Percentiles rank a stretch among this genome's conserved stretches.
These are phyloP conservation scores for Pluteus cervinus DNA, from an alignment of 768 basidiomycete genomes.

Conservation along the genomic window DNA sequence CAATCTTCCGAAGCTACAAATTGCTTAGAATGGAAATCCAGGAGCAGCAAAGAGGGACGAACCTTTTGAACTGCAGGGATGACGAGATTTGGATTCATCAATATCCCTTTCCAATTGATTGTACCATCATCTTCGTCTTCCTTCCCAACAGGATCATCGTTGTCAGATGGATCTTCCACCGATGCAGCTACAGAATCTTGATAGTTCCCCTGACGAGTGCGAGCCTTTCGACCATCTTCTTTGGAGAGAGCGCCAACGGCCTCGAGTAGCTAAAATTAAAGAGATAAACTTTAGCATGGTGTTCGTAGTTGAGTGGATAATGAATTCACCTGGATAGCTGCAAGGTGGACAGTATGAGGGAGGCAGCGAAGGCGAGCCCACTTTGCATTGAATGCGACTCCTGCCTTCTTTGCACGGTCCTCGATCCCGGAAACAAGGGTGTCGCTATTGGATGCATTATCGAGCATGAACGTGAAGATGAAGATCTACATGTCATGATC, in stretches of 20 bases:
- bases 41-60: not conserved
- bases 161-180: constrained; percentile 3
- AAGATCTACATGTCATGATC: no score
- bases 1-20: constrained; percentile 13
- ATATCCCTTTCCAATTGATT: no score
- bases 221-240: not conserved
- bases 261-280: constrained; percentile 10
- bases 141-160: constrained; percentile 2
- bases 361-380: constrained; percentile 25
- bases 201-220: constrained; percentile 4
- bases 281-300: no score
- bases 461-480: constrained; percentile 26
- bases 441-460: constrained; percentile 32
- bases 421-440: constrained; percentile 21
- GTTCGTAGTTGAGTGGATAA: no score
- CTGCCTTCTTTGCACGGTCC: constrained; percentile 5
- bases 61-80: not conserved
- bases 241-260: constrained; percentile 6
- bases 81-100: not conserved
- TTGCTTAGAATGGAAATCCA: not conserved
- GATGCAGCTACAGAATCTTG: constrained; percentile 7
- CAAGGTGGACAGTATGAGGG: constrained; percentile 33
- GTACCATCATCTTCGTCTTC: constrained; percentile 3
- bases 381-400: constrained; percentile 17
- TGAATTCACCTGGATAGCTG: constrained; percentile 19